Evolutionary conservation across 495 filamentous ascomycete genomes (phyloP), one percentile per base, ranked within the genome.

Genomic region (Aspergillus bertholletiae): DNA sequence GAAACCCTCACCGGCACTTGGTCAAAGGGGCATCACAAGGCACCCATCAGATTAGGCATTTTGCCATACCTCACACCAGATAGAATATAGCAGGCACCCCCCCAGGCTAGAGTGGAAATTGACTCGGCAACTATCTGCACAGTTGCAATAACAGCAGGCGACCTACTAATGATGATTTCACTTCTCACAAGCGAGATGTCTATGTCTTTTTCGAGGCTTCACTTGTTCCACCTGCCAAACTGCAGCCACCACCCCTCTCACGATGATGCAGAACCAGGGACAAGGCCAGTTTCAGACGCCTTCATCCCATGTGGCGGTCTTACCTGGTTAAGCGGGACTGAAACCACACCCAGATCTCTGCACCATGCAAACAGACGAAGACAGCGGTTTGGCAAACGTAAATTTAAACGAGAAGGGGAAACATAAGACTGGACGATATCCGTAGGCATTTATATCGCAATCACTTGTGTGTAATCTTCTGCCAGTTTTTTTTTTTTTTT

Each of bases 241-340:
- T 70, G 66, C 64, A 61, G 59, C 61, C 68, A 71, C 57, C 69
- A 49, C 62, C 55, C 26, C 26, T 28, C 4, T 4, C 50, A 45
- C 58, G 51, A 58, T 56, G 51, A 60, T 52, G 57, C 49, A 57
- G 58, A 40, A 47, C 51, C 53, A 39, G 60, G 48, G 23, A 57
- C 51, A 39, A 48, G 62, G 56, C 53, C 51, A 49, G 67, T 64
- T 63, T 66, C 57, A 66, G 60, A 60, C 52, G 63, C 54, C 54
- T 51, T 55, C 60, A 51, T 55, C 52, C 61, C 60, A 85, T 80
- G 61, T 78, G 76, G 40, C 96, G 67, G 20, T 81, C 78, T 28
- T 78, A 71, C 23, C 84, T 76, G 62, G 88, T 83, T 77, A 34
- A 46, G 39, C 52, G 51, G 50, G 34, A 53, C 46, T 47, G 53